Base-by-base conservation (phyloP, 2,329 filamentous ascomycete genomes). In the Diaporthe vaccinii region DNA sequence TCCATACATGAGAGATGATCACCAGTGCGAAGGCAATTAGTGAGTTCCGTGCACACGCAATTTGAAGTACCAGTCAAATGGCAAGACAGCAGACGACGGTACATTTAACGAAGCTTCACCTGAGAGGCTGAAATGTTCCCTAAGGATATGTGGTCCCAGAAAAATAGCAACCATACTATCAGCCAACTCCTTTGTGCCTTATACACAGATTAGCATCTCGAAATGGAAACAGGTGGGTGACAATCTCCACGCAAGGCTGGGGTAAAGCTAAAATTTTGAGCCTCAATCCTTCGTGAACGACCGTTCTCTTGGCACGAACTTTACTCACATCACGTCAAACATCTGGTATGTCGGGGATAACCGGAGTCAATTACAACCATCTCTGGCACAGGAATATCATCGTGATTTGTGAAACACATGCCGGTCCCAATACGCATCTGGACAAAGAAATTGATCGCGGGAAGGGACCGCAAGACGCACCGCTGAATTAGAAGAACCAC, bases 261-360 rank as follows among this genome's bases (percentile, higher is more conserved):
- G 49, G n/a, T 20, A 36, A 69, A 41, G 65, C 65, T 69, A 69
- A 69, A 41, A 25, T 31, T 41, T 69, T 69, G 65, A 69, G 65
- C 65, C 65, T 55, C 65, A 69, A 55, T 55, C 65, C 49, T 55
- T 14, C n/a, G 49, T 20, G 46, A 17, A 34, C 31, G 46, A 41
- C 46, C 6, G 34, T 46, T 69, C 25, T 31, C 65, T 69, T 69
- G 65, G 65, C 65, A 22, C 17, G 41, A 68, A 68, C 46, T 68
- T 2, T 39, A 53, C 46, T 8, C 34, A 53, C 31, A 17, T 31
- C 12, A 17, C 31, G 2, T 9, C 44, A 22, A 22, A 6, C 17
- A 3, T 22, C 28, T 31, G 61, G 28, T 25, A n/a, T 36, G 44
- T 44, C 12, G 17, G 28, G 22, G 31, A 20, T 31, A 51, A 69